Percentiles rank a stretch among this genome's conserved stretches.
phyloP scores from a whole-genome alignment of 2,329 filamentous ascomycete species.

The Davidsoniella neocaledoniae region DNA sequence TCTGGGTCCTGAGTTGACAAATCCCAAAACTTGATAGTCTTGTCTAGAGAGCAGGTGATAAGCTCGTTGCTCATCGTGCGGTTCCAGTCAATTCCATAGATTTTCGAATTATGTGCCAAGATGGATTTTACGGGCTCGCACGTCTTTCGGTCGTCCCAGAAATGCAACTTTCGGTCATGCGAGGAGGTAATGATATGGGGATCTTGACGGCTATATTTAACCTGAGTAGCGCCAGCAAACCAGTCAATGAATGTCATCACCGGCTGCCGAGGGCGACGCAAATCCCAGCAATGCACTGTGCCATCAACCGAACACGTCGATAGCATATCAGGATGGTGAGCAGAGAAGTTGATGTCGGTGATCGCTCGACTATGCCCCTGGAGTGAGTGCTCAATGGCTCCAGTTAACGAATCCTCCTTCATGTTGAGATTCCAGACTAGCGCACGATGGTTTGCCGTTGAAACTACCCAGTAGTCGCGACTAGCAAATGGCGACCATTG shows the following conservation, averaged over 20 bases:
- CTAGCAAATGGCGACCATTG: conserved; percentile 92
- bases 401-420: conserved; percentile 51
- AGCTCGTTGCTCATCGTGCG: conserved; percentile 54
- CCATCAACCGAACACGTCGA: conserved; percentile 88
- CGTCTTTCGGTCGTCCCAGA: conserved; percentile 77
- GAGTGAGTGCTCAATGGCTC: conserved; percentile 69
- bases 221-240: conserved; percentile 84
- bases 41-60: conserved; percentile 79
- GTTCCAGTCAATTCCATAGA: conserved; percentile 93
- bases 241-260: conserved; percentile 77
- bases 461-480: conserved; percentile 84
- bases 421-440: conserved; percentile 84
- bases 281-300: conserved; percentile 84
- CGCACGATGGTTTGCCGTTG: conserved; percentile 86
- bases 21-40: conserved; percentile 89
- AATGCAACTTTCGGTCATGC: conserved; percentile 71
- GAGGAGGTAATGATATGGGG: conserved; percentile 78
- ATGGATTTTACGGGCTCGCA: conserved; percentile 68
- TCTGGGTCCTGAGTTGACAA: conserved; percentile 38
- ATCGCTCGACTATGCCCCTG: conserved; percentile 75
- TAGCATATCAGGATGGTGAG: conserved; percentile 75
- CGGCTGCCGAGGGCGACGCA: conserved; percentile 56
- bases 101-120: conserved; percentile 77
- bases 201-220: conserved; percentile 85
- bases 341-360: conserved; percentile 91